Evolutionary conservation across 768 basidiomycete genomes (phyloP).

Genomic region (Tricholoma flavovirens): DNA sequence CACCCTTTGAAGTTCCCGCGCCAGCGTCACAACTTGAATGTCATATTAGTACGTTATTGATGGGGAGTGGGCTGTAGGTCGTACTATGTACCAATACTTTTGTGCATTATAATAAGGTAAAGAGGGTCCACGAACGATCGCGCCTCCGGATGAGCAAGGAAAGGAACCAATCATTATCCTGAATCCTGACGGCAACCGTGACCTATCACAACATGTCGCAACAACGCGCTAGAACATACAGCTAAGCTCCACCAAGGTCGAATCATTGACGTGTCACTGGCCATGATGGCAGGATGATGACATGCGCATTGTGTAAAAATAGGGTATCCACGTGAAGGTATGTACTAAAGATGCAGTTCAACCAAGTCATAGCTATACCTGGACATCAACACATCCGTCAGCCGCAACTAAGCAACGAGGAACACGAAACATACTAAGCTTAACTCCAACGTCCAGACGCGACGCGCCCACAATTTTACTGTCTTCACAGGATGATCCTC

Average conservation of each 20-base stretch:
- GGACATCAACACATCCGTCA: not conserved
- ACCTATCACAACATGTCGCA: too few species aligned
- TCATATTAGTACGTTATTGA: too few species aligned
- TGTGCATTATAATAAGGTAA: too few species aligned
- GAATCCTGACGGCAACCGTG: too few species aligned
- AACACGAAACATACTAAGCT: slow-evolving; percentile 60
- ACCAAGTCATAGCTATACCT: slow-evolving; percentile 4
- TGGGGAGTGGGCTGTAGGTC: too few species aligned
- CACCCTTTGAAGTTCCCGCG: too few species aligned
- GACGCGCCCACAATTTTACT: slow-evolving; percentile 92
- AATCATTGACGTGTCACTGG: slow-evolving; percentile 1
- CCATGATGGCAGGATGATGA: not conserved
- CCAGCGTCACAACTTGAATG: too few species aligned
- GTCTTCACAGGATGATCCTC: slow-evolving; percentile 45
- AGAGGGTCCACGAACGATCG: too few species aligned
- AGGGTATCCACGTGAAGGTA: slow-evolving; percentile 23
- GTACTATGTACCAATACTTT: too few species aligned
- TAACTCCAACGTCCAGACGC: slow-evolving; percentile 98
- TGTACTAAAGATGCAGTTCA: slow-evolving; percentile 15
- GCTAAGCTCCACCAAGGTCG: not conserved
- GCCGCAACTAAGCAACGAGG: not conserved
- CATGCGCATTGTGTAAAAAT: slow-evolving; percentile 4
- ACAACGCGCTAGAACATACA: not conserved
- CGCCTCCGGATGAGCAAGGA: too few species aligned
- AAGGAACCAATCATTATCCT: too few species aligned